Conservation (phyloP, 2,329 filamentous ascomycete genomes). For the Talaromyces marneffei region DNA sequence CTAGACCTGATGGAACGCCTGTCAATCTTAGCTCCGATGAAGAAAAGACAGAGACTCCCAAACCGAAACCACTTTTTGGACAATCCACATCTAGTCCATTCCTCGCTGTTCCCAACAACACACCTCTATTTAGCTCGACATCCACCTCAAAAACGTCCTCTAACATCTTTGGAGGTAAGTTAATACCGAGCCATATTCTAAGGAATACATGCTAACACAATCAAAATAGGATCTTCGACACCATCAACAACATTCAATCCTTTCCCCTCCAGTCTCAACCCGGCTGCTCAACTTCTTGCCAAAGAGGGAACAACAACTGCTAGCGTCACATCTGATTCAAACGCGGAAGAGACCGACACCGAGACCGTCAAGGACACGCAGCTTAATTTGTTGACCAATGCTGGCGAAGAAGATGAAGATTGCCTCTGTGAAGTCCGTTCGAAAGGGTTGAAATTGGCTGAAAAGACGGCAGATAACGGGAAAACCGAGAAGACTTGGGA, state of each 20-base stretch:
- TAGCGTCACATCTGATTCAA: conserved; percentile 13
- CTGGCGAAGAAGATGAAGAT: conserved; percentile 67
- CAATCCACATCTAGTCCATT: conserved; percentile 1
- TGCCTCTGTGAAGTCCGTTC: conserved; percentile 64
- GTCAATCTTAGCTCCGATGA: conserved; percentile 13
- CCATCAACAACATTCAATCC: not conserved
- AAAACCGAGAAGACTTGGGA: conserved; percentile 46
- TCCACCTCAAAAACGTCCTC: conserved; percentile 2
- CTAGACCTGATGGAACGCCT: conserved; percentile 9
- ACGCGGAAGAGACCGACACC: conserved; percentile 17
- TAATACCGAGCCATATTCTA: not conserved
- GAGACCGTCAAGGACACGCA: conserved; percentile 50
- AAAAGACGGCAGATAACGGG: conserved; percentile 22
- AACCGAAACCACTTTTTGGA: conserved; percentile 7
- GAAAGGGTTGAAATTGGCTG: conserved; percentile 59
- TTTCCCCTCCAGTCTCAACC: conserved; percentile 7
- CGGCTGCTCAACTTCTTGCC: conserved; percentile 3
- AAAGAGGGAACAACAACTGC: conserved; percentile 23
- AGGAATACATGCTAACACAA: not conserved
- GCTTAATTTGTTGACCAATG: conserved; percentile 62
- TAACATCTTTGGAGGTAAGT: conserved; percentile 13
- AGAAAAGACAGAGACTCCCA: conserved; percentile 8
- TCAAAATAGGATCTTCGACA: not conserved
- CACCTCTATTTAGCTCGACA: conserved; percentile 6
- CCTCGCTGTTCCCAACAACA: not conserved